Evolutionary conservation across 257 asterid species (phyloP), one percentile per base, ranked within the genome.

Genomic region (Lavandula angustifolia): DNA sequence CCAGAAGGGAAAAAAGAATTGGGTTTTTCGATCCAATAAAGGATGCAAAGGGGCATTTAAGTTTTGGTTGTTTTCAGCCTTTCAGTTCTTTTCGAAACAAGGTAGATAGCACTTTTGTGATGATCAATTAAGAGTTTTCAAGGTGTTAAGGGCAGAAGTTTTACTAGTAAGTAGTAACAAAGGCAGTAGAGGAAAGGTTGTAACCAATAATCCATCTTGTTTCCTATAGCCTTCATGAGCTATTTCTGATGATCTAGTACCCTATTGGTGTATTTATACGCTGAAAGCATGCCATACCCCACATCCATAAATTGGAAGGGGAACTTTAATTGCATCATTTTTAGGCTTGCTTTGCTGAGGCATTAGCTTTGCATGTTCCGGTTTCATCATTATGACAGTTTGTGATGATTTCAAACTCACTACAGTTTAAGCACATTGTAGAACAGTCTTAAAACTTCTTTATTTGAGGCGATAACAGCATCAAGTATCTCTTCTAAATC

Each of bases 331-430:
- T 40, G 29, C 18, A 47, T 14, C 10, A 6, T 6, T 47, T 47
- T 13, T 48, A 5, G 41, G 41, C 9, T 37, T 37, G 2, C 41
- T 1, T 37, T 5, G 8, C 9, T 37, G 41, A 7, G 6, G 41
- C 9, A 5, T 37, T 37, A 9, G 37, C n/a, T 38, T 55, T 32
- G 4, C 29, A 42, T 56, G 51, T 52, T 52, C 4, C 51, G 41
- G 54, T 13, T 52, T 54, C 54, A 44, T 55, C 66, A 37, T 46
- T 43, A 31, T 27, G 44, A 33, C 55, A 32, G 38, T 14, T 8
- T 12, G 31, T 37, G 27, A 43, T 47, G 70, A 63, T 51, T 57
- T 75, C 58, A 62, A 17, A 41, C 29, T n/a, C 64, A 59, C 46
- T 40, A 17, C 3, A 32, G 33, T 22, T 44, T 48, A 5, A 35